Evolutionary conservation across 2,329 filamentous ascomycete species (phyloP), one percentile per base, ranked within the genome.

Genomic region (Fusarium guadeloupense): DNA sequence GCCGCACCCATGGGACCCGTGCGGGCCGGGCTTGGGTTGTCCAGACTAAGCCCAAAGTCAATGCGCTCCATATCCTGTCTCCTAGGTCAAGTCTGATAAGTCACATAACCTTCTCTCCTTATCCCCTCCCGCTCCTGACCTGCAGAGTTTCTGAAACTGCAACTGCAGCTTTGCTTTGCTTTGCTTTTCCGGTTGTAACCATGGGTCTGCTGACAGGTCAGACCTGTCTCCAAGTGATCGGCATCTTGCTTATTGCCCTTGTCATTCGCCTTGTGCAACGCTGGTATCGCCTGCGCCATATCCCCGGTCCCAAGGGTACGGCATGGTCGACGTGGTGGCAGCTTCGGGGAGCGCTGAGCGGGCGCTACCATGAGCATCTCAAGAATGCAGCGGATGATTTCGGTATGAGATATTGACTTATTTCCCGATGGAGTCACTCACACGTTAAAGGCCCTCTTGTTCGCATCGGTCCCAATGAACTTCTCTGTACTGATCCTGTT

Each of bases 391-490:
- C 69, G 3, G 69, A 71, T 31, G 23, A 55, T 2, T 68, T 71
- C 9, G 71, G 71, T 73, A 54, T 14, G 48, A 4, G 21, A 8
- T 2, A 2, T 13, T 6, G 4, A 4, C 5, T 5, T 5, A 9
- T 4, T 4, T 13, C 16, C 5, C 10, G 9, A 13, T 5, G 7
- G 5, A n/a, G n/a, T 17, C 41, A 5, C 26, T 65, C 2, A 68
- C 19, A 5, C 3, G n/a, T 1, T 2, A 4, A 6, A 70, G 76
- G 76, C 1, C 59, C 72, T 10, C 64, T 80, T n/a, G 73, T 76
- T 2, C 75, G 79, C 6, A 74, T 81, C 25, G 78, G 78, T 0
- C 78, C 79, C 8, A 78, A 79, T 37, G 72, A 78, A 28, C 64
- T 81, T 2, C 61, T 77, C 5, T 78, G 75, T 1, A 68, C 70